Percentiles rank a stretch among this genome's conserved stretches.
Evolutionary conservation across 768 basidiomycete species (phyloP).

Genomic region (Russula foetens): DNA sequence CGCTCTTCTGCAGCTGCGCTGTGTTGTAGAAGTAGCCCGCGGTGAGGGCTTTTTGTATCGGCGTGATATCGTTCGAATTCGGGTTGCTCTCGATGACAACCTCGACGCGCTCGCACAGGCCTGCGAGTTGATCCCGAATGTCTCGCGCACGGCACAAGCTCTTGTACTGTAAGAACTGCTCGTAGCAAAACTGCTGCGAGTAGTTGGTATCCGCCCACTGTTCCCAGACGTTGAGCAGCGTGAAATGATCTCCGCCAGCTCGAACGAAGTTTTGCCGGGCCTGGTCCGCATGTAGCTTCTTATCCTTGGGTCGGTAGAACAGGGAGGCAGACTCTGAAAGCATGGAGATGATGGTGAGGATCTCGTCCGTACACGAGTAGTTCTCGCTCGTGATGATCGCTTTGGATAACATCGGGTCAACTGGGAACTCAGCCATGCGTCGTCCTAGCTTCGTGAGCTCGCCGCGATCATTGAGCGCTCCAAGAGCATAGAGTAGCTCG

Average conservation of each 20-base stretch:
- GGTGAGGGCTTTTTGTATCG: slow-evolving; percentile 92
- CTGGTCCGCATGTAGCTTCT: slow-evolving; percentile 95
- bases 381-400: slow-evolving; percentile 93
- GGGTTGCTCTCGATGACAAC: slow-evolving; percentile 82
- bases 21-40: slow-evolving; percentile 96
- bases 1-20: slow-evolving; percentile 88
- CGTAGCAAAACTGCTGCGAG: slow-evolving; percentile 94
- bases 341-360: slow-evolving; percentile 96
- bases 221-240: slow-evolving; percentile 95
- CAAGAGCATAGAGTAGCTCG: slow-evolving; percentile 89
- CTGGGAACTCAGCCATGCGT: slow-evolving; percentile 98
- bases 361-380: slow-evolving; percentile 94
- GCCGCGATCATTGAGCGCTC: slow-evolving; percentile 92
- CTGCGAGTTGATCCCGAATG: slow-evolving; percentile 92
- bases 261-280: slow-evolving; percentile 96
- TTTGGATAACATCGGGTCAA: slow-evolving; percentile 96
- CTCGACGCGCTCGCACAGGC: slow-evolving; percentile 94
- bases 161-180: slow-evolving; percentile 93
- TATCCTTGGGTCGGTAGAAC: slow-evolving; percentile 97
- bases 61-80: slow-evolving; percentile 87
- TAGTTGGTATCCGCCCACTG: slow-evolving; percentile 99
- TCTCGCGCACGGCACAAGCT: slow-evolving; percentile 90
- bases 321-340: slow-evolving; percentile 90
- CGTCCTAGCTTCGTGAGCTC: slow-evolving; percentile 96
- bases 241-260: slow-evolving; percentile 95